These are phyloP conservation scores for Decorospora gaudefroyi DNA, from an alignment of 2,329 filamentous ascomycete species.

Conservation along the genomic window DNA sequence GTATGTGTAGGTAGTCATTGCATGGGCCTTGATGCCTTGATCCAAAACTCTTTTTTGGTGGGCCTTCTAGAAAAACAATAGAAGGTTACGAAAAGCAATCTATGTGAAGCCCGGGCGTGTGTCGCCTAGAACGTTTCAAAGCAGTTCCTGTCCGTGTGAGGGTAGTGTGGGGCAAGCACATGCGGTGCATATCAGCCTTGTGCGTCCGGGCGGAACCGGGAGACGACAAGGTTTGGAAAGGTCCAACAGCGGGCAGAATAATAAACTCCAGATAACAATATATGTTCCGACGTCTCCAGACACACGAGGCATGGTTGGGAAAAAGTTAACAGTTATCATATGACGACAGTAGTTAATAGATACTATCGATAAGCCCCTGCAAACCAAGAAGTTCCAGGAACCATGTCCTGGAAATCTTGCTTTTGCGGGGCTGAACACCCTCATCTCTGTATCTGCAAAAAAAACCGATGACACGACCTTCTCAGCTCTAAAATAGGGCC, in stretches of 20 bases:
- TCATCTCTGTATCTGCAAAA: constrained; percentile 17
- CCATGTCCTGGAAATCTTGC: constrained; percentile 6
- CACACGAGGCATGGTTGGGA: too few relatives aligned
- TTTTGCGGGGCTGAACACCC: constrained; percentile 22
- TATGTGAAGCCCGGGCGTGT: constrained; percentile 7
- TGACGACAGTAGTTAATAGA: too few relatives aligned
- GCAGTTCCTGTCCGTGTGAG: constrained; percentile 5
- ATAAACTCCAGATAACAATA: not conserved
- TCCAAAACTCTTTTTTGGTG: too few relatives aligned
- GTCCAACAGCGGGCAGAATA: not conserved
- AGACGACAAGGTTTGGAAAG: not conserved
- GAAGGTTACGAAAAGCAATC: constrained; percentile 9
- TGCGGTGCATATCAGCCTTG: constrained; percentile 7
- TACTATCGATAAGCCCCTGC: constrained; percentile 14
- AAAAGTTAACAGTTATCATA: too few relatives aligned
- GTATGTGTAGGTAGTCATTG: constrained; percentile 5
- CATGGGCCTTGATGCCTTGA: too few relatives aligned
- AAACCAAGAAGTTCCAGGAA: constrained; percentile 9
- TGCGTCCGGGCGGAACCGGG: too few relatives aligned
- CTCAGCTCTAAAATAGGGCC: constrained; percentile 16
- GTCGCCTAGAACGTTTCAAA: constrained; percentile 23
- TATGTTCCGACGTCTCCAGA: too few relatives aligned
- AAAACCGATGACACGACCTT: constrained; percentile 14
- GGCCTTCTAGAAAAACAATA: constrained; percentile 22
- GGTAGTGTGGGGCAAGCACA: constrained; percentile 7